Evolutionary conservation across 345 rosid species (phyloP), one percentile per base, ranked within the genome.

Genomic region (Populus alba): DNA sequence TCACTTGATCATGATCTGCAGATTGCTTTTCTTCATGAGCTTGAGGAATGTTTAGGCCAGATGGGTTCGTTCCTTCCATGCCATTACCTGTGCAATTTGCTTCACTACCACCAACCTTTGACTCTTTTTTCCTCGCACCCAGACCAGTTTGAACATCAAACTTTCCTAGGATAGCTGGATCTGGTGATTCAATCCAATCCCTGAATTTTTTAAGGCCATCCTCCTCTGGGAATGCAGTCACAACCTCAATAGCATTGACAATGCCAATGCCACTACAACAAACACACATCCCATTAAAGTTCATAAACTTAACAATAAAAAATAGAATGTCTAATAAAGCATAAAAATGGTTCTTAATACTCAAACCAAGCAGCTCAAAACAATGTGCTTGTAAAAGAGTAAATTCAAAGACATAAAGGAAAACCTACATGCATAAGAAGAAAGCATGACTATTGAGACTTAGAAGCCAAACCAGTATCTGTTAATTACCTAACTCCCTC

Each of bases 161-260:
- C 72, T 87, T 91, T 77, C 97, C 97, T 35, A 96, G 84, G 76
- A 96, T 96, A 81, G 87, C 83, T 79, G 97, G 97, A 89, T 96
- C 99, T 22, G 99, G 99, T 73, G 97, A 96, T 80, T 96, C 98
- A 78, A 96, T 86, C 99, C 99, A 96, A 83, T 91, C 95, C 71
- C 93, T 92, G 82, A 94, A 92, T 82, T 88, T 90, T 29, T 84
- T 83, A 83, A 96, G 97, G 38, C 99, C 99, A 82, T 92, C 91
- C 53, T 91, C 97, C 85, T 94, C 99, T 0, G 97, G 94, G 80
- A 91, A 96, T 79, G 99, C 99, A 86, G 89, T 89, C 68, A 96
- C 86, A 66, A 96, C 97, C 88, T 96, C 99, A 75, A 94, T 90
- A 66, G 99, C 98, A 86, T 96, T 96, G 77, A 96, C 99, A 78